Conservation (phyloP, 495 filamentous ascomycete species). For the Tuber melanosporum region DNA sequence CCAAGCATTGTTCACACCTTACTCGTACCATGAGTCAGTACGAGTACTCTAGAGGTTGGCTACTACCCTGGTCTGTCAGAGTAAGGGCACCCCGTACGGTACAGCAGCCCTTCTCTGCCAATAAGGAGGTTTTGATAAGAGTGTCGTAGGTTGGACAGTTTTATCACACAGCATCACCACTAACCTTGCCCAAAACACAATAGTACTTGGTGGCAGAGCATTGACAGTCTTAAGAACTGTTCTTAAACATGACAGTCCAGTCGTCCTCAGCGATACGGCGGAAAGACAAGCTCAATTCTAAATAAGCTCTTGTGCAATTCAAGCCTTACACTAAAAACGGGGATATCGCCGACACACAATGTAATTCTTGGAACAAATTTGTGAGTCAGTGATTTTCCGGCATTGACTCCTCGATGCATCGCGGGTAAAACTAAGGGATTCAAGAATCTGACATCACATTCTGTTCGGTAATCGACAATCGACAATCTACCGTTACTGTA, state of each 20-base stretch:
- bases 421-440: neutral
- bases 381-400: neutral
- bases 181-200: no score
- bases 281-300: neutral
- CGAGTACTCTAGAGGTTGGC: no score
- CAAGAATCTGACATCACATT: neutral
- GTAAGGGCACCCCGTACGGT: no score
- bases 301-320: neutral
- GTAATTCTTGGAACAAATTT: neutral
- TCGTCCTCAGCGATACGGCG: no score
- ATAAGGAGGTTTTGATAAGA: no score
- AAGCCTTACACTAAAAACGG: neutral
- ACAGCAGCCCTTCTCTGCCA: no score
- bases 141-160: no score
- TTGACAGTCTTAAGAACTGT: no score
- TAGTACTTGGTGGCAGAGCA: no score
- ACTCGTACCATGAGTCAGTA: neutral
- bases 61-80: no score
- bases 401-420: neutral
- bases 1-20: neutral
- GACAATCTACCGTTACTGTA: neutral
- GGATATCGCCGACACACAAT: neutral
- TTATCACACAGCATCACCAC: no score
- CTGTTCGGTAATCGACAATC: neutral
- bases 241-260: no score